Conservation (phyloP, 2,329 filamentous ascomycete species). For the Fusarium secorum region DNA sequence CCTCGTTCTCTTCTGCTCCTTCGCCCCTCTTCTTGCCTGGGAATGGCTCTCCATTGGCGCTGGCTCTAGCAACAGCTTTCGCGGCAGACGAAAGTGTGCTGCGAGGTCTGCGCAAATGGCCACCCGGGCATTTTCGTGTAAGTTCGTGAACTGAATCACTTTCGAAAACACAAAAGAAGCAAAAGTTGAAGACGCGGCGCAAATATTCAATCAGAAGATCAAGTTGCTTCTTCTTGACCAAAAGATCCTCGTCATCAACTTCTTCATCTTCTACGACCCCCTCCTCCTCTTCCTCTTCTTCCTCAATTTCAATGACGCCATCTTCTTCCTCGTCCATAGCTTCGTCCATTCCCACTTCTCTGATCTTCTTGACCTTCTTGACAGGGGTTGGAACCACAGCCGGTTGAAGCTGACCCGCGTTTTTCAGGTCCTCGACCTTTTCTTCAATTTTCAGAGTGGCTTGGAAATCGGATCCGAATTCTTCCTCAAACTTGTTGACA, state of each 20-base stretch:
- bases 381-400: conserved; percentile 58
- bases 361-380: conserved; percentile 69
- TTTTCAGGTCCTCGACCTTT: conserved; percentile 81
- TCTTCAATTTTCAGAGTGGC: conserved; percentile 84
- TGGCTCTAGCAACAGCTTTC: conserved; percentile 85
- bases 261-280: conserved; percentile 84
- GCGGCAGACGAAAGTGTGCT: conserved; percentile 84
- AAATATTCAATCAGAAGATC: conserved; percentile 97
- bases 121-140: conserved; percentile 93
- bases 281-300: conserved; percentile 79
- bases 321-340: conserved; percentile 71
- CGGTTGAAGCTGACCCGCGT: conserved; percentile 78
- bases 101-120: conserved; percentile 91
- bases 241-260: conserved; percentile 85
- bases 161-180: conserved; percentile 99
- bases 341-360: conserved; percentile 67
- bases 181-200: conserved; percentile 96
- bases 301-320: conserved; percentile 75
- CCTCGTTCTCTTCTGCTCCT: conserved; percentile 68
- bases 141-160: conserved; percentile 97
- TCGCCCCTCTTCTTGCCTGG: conserved; percentile 80
- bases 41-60: conserved; percentile 82
- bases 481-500: conserved; percentile 83
- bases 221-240: conserved; percentile 95
- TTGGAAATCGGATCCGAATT: conserved; percentile 79